A percentile compares a stretch with the other conserved stretches of the same genome.
Evolutionary conservation across 306 rosid species (phyloP).

Genomic region (Rosa persica): DNA sequence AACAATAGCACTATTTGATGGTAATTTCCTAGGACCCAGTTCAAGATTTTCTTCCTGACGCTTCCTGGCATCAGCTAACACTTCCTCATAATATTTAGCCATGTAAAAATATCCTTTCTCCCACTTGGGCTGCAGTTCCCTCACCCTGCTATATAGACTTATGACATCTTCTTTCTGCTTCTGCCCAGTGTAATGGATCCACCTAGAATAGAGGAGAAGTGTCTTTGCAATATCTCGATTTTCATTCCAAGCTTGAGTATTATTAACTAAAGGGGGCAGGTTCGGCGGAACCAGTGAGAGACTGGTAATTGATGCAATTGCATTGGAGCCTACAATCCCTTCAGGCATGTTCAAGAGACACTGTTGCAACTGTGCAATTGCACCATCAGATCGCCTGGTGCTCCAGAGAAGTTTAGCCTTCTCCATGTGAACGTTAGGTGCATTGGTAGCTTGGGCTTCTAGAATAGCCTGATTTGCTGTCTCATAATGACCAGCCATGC

Average conservation of each 20-base stretch:
- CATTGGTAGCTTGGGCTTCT: conserved; percentile 88
- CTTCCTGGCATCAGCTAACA: conserved; percentile 92
- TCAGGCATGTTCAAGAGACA: conserved; percentile 80
- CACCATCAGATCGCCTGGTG: conserved; percentile 91
- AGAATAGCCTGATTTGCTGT: conserved; percentile 92
- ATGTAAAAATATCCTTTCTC: conserved; percentile 90
- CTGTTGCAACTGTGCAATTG: conserved; percentile 88
- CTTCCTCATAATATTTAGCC: conserved; percentile 93
- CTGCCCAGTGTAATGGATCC: conserved; percentile 99
- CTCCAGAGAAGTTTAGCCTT: conserved; percentile 93
- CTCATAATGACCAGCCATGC: conserved; percentile 95
- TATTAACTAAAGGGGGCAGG: conserved; percentile 50
- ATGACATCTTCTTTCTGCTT: conserved; percentile 95
- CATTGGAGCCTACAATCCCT: conserved; percentile 74
- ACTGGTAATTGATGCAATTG: conserved; percentile 83
- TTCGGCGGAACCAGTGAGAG: conserved; percentile 77
- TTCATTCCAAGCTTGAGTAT: conserved; percentile 72
- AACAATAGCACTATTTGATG: conserved; percentile 50
- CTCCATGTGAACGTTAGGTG: conserved; percentile 87
- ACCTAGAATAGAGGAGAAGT: conserved; percentile 91
- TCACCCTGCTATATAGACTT: conserved; percentile 79
- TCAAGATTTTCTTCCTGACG: conserved; percentile 84
- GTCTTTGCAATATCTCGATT: conserved; percentile 74
- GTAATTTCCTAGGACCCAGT: conserved; percentile 46
- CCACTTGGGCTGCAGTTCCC: conserved; percentile 94